These are phyloP conservation scores for Nicotiana undulata DNA, from an alignment of 257 asterid species.

Conservation along the genomic window DNA sequence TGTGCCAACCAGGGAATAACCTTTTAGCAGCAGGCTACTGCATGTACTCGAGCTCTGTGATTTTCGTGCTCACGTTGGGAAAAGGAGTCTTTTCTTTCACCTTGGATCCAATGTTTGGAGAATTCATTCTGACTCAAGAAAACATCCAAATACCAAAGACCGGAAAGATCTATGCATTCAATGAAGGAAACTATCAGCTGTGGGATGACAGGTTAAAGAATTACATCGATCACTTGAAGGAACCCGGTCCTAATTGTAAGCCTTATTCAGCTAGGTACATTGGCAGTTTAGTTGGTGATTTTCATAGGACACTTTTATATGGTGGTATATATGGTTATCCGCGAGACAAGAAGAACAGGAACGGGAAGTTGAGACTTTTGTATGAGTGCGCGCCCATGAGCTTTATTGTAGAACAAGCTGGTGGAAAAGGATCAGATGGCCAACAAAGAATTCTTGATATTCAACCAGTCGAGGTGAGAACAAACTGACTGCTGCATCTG, in stretches of 20 bases:
- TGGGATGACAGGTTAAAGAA: slow-evolving; percentile 62
- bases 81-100: slow-evolving; percentile 59
- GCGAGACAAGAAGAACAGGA: slow-evolving; percentile 50
- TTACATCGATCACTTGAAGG: slow-evolving; percentile 62
- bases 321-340: slow-evolving; percentile 90
- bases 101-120: slow-evolving; percentile 62
- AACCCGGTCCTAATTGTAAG: slow-evolving; percentile 65
- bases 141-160: slow-evolving; percentile 57
- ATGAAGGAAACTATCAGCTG: slow-evolving; percentile 78
- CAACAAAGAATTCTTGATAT: slow-evolving; percentile 56
- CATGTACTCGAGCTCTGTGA: slow-evolving; percentile 68
- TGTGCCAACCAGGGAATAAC: slow-evolving; percentile 89
- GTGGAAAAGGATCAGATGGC: slow-evolving; percentile 75
- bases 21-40: slow-evolving; percentile 82
- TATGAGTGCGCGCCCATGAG: slow-evolving; percentile 93
- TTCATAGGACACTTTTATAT: slow-evolving; percentile 58
- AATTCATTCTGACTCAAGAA: slow-evolving; percentile 66
- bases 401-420: slow-evolving; percentile 70
- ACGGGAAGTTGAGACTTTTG: slow-evolving; percentile 64
- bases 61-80: slow-evolving; percentile 66
- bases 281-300: slow-evolving; percentile 78
- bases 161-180: slow-evolving; percentile 64
- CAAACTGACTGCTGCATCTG: background rate
- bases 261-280: slow-evolving; percentile 69
- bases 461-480: slow-evolving; percentile 30